phyloP scores from a whole-genome alignment of 2,329 filamentous ascomycete species.

The Nannizziopsis barbatae region DNA sequence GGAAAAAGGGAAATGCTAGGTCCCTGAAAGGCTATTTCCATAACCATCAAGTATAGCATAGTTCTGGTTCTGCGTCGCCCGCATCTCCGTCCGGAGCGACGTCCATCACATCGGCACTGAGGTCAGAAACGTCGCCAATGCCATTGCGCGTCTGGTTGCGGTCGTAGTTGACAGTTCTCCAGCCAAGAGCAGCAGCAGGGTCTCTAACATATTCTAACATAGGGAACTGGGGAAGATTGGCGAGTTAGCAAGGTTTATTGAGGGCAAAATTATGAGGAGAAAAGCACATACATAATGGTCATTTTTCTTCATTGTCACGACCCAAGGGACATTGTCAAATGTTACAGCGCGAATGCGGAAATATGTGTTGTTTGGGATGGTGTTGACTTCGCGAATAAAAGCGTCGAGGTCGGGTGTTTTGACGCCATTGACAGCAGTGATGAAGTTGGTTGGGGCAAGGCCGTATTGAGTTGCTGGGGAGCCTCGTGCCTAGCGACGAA shows the following conservation, averaged over 20 bases:
- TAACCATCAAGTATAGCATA: background rate
- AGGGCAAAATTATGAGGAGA: background rate
- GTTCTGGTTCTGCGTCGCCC: conserved; percentile 32
- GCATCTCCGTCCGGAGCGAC: conserved; percentile 28
- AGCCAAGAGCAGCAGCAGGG: conserved; percentile 40
- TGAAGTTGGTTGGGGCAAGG: conserved; percentile 90
- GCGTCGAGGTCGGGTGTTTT: conserved; percentile 69
- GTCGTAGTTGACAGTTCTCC: conserved; percentile 48
- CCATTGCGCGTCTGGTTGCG: conserved; percentile 31
- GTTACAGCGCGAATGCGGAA: conserved; percentile 96
- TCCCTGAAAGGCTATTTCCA: background rate
- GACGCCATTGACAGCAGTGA: conserved; percentile 87
- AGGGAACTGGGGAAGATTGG: conserved; percentile 40
- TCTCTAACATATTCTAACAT: conserved; percentile 57
- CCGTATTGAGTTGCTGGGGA: conserved; percentile 83
- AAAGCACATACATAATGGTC: conserved; percentile 63
- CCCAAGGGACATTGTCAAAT: conserved; percentile 96
- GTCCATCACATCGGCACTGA: conserved; percentile 40
- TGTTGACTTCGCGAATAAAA: conserved; percentile 70
- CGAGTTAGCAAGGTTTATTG: background rate
- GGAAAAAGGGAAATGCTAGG: background rate
- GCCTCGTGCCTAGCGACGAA: conserved; percentile 49
- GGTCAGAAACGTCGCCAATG: conserved; percentile 30
- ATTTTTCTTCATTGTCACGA: conserved; percentile 99
- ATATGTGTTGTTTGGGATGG: conserved; percentile 94